A percentile compares a stretch with the other conserved stretches of the same genome.
Evolutionary conservation across 2,329 filamentous ascomycete species (phyloP).

Genomic region (Colletotrichum acutatum): DNA sequence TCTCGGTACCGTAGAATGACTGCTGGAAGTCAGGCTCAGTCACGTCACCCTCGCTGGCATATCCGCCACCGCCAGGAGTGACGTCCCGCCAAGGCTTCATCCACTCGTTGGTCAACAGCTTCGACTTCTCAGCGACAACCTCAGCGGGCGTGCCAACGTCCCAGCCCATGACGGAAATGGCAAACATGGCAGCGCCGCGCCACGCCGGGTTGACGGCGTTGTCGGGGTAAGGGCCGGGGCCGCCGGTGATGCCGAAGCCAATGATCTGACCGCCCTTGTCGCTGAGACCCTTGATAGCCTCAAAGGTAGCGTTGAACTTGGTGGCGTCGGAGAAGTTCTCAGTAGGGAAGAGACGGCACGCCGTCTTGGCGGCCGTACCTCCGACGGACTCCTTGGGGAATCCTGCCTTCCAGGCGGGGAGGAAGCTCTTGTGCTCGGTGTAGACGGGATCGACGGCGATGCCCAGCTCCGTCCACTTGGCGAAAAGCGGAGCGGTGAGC

Average conservation of each 20-base stretch:
- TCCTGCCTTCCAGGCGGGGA: constrained; percentile 39
- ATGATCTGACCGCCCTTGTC: constrained; percentile 54
- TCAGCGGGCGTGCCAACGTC: constrained; percentile 12
- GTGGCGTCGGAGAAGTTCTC: constrained; percentile 15
- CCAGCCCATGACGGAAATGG: constrained; percentile 40
- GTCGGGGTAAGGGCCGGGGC: constrained; percentile 41
- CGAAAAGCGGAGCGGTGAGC: constrained; percentile 47
- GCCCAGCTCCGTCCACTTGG: constrained; percentile 45
- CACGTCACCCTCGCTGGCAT: constrained; percentile 46
- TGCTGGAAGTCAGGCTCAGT: constrained; percentile 44
- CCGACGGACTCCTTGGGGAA: constrained; percentile 39
- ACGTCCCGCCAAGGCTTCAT: constrained; percentile 44
- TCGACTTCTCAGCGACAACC: constrained; percentile 38
- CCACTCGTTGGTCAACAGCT: constrained; percentile 42
- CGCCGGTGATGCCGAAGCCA: constrained; percentile 51
- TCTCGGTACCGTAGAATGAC: constrained; percentile 44
- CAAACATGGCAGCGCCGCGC: constrained; percentile 51
- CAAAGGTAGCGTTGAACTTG: constrained; percentile 46
- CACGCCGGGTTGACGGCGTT: constrained; percentile 57
- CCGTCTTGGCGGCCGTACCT: constrained; percentile 17
- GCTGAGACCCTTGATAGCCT: constrained; percentile 50
- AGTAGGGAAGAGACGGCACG: constrained; percentile 20
- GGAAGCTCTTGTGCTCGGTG: constrained; percentile 40
- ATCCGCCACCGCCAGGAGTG: constrained; percentile 40
- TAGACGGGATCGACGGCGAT: constrained; percentile 41